A percentile compares a stretch with the other conserved stretches of the same genome.
Evolutionary conservation across 1,284 basidiomycete species (phyloP).

Genomic region (Meira miltonrushii): DNA sequence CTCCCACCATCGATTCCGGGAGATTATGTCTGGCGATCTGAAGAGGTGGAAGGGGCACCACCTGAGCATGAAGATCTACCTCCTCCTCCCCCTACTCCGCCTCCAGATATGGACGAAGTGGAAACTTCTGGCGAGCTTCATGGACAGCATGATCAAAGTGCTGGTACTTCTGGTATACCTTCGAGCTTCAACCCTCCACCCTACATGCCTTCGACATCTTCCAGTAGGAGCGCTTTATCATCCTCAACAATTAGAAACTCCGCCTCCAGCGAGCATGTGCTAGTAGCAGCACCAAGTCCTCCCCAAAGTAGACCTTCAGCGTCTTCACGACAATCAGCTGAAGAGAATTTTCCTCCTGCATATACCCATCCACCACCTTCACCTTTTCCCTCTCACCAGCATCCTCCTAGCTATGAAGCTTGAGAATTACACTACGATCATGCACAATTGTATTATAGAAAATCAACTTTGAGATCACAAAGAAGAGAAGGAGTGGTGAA

Average conservation of each 20-base stretch:
- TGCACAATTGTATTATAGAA: too few relatives aligned
- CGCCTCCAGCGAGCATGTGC: too few relatives aligned
- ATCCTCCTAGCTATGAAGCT: constrained; percentile 5
- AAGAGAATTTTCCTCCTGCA: constrained; percentile 1
- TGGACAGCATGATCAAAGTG: too few relatives aligned
- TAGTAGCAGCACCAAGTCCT: background rate
- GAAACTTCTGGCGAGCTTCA: too few relatives aligned
- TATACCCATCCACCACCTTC: constrained; percentile 2
- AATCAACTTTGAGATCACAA: too few relatives aligned
- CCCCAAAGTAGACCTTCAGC: background rate
- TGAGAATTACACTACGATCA: background rate
- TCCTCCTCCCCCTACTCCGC: background rate
- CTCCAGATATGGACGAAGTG: too few relatives aligned
- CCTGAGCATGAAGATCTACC: background rate
- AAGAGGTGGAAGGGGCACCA: background rate
- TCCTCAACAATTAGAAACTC: too few relatives aligned
- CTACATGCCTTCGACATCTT: too few relatives aligned
- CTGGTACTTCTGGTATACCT: too few relatives aligned
- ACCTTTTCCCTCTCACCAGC: background rate
- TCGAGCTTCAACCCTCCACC: too few relatives aligned
- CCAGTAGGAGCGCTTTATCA: too few relatives aligned
- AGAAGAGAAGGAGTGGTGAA: too few relatives aligned
- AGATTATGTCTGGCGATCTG: background rate
- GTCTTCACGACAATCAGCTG: background rate
- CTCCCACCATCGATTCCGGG: background rate